Evolutionary conservation across 2,329 filamentous ascomycete species (phyloP), one percentile per base, ranked within the genome.

Genomic region (Aspergillus sp.): DNA sequence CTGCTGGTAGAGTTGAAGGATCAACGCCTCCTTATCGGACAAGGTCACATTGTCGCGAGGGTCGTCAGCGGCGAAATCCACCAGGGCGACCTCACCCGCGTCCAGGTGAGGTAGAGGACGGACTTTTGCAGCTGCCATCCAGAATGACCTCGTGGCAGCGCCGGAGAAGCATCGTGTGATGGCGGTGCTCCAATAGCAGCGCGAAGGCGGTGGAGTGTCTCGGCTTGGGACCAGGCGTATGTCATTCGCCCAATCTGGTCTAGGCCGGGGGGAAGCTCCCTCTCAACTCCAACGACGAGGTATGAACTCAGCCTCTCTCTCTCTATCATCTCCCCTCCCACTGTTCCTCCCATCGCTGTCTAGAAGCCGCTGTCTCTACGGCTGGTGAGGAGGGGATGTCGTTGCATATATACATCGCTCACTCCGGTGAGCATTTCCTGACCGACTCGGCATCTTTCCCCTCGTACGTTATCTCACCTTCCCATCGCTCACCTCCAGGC

Each of bases 341-440:
- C 61, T 52, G 52, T 57, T 56, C 59, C 48, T 59, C 54, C 36
- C 44, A 21, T 38, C 21, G 45, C 49, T 45, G 54, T 52, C 55
- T 46, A 34, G 49, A 61, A 63, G 62, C 64, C 59, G 54, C 56
- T 52, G 45, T 52, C 57, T 60, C 66, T 17, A 10, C 66, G 57
- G 55, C 55, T 60, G 60, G 64, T 63, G 70, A 64, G 64, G 63
- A 65, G 76, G 83, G 80, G 76, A 96, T 96, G 91, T 88, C 89
- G 78, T 84, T 93, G 72, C 86, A 90, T 78, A 87, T 96, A 75
- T 89, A 91, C 79, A 87, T 96, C 71, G 91, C 91, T 81, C 92
- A 96, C 78, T 91, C 89, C 75, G 93, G 93, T 79, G 87, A 91
- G 80, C 87, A 88, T 76, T 82, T 96, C 70, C 81, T 86, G 71